phyloP scores from a whole-genome alignment of 345 rosid genomes.

The Murraya paniculata region DNA sequence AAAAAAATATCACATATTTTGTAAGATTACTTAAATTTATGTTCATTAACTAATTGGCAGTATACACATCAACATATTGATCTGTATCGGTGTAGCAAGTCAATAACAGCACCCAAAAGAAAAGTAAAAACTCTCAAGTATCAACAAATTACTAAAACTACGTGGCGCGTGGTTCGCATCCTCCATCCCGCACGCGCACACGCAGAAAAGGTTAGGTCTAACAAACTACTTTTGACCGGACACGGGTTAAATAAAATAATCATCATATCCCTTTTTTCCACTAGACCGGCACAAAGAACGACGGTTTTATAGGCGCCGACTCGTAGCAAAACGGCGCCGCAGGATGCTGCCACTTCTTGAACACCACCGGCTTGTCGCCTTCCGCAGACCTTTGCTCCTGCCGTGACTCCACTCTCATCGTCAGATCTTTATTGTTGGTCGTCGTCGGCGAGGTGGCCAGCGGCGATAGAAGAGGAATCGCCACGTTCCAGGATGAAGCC shows the following conservation, averaged over 20 bases:
- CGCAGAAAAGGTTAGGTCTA: slow-evolving; percentile 22
- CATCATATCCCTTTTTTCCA: too few species aligned
- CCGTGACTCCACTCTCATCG: slow-evolving; percentile 26
- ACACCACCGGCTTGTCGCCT: slow-evolving; percentile 45
- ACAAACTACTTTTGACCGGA: neutral
- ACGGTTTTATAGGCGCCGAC: slow-evolving; percentile 37
- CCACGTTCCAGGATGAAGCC: slow-evolving; percentile 61
- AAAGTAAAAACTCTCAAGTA: neutral
- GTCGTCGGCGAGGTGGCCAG: slow-evolving; percentile 54
- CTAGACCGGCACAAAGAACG: slow-evolving; percentile 61
- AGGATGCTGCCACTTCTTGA: slow-evolving; percentile 92
- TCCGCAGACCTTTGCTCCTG: slow-evolving; percentile 34
- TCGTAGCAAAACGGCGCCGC: slow-evolving; percentile 77
- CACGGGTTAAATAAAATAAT: too few species aligned
- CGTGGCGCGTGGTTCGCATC: neutral
- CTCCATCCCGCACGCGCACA: neutral
- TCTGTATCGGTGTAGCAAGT: neutral
- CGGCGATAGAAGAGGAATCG: slow-evolving; percentile 93
- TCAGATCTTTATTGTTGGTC: slow-evolving; percentile 7
- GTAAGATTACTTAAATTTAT: neutral
- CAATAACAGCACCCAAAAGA: neutral
- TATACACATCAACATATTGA: neutral
- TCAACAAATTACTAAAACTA: slow-evolving; percentile 1
- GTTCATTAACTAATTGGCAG: neutral
- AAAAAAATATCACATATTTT: neutral